Percentiles rank a stretch among this genome's conserved stretches.
phyloP scores from a whole-genome alignment of 495 filamentous ascomycete genomes.

The Penicillium tannophilum region DNA sequence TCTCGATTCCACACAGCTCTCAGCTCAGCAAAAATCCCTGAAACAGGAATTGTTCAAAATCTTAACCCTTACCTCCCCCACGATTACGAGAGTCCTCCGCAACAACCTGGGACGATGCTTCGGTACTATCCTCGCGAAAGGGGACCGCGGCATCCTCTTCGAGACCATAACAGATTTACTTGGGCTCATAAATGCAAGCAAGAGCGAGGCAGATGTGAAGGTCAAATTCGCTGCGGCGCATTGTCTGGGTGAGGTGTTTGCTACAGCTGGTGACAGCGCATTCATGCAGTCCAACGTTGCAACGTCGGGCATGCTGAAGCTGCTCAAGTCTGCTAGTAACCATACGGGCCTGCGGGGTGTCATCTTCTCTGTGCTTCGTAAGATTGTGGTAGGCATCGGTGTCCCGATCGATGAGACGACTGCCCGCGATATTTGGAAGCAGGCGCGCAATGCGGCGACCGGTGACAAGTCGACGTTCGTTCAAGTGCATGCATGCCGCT shows the following conservation, averaged over 20 bases:
- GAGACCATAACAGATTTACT: slow-evolving; percentile 91
- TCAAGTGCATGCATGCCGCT: slow-evolving; percentile 77
- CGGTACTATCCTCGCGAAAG: slow-evolving; percentile 79
- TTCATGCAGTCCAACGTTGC: slow-evolving; percentile 78
- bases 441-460: slow-evolving; percentile 73
- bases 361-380: slow-evolving; percentile 77
- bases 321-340: slow-evolving; percentile 76
- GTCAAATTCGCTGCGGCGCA: slow-evolving; percentile 84
- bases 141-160: slow-evolving; percentile 88
- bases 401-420: slow-evolving; percentile 79
- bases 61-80: slow-evolving; percentile 79
- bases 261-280: slow-evolving; percentile 88
- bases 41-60: slow-evolving; percentile 92
- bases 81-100: slow-evolving; percentile 84
- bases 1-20: slow-evolving; percentile 75
- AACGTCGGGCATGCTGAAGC: slow-evolving; percentile 69
- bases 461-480: slow-evolving; percentile 82
- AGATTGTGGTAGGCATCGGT: slow-evolving; percentile 70
- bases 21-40: slow-evolving; percentile 82
- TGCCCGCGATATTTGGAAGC: slow-evolving; percentile 93
- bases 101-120: slow-evolving; percentile 86
- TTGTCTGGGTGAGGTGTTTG: slow-evolving; percentile 88
- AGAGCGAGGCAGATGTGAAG: slow-evolving; percentile 75
- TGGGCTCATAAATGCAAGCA: slow-evolving; percentile 72
- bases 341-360: slow-evolving; percentile 83